Evolutionary conservation across 1,139 yeast species (phyloP), one percentile per base, ranked within the genome.

Genomic region (Blastobotrys buckinghamii): DNA sequence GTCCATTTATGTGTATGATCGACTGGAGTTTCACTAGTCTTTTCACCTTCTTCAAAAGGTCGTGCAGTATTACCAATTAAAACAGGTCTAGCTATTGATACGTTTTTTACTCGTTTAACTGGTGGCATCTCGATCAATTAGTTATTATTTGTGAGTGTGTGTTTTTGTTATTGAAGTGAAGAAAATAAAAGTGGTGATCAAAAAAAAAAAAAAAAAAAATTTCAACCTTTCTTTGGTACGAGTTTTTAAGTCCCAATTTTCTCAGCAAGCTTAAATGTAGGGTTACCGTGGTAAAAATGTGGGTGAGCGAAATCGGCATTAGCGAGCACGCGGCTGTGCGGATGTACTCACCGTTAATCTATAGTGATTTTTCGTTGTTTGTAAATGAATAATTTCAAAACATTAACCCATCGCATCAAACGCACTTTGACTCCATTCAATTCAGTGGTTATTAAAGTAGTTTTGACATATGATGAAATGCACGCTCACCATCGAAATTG

Each of bases 1-100:
- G 97, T 90, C 99, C 99, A 92, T 50, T 79, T 76, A 65, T 92
- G 99, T 1, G 98, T 88, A 62, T 92, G 98, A 59, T 90, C 97
- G 0, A 76, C 74, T 2, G 96, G 95, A 1, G 95, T 85, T 45
- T 77, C 77, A 45, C 79, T 70, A 46, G 71, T 74, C 34, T 67
- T 59, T 42, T 67, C 69, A 30, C 76, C 82, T 8, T 76, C 77
- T 4, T 81, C 77, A 48, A 89, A 70, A 45, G 89, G 89, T 30
- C 77, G 76, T 0, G 97, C 96, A 20, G 80, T 76, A 65, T 90
- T 92, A 9, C 98, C 98, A 61, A 88, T 89, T 29, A 86, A 66
- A 27, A 92, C 79, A 1, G 98, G 97, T 46, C 94, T 81, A 1
- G 92, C 76, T 15, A 90, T 79, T 0, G 95, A 81, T 10, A 90